Evolutionary conservation across 164 flowering plant species (phyloP), one percentile per base, ranked within the genome.

Genomic region (Brasenia schreberi): DNA sequence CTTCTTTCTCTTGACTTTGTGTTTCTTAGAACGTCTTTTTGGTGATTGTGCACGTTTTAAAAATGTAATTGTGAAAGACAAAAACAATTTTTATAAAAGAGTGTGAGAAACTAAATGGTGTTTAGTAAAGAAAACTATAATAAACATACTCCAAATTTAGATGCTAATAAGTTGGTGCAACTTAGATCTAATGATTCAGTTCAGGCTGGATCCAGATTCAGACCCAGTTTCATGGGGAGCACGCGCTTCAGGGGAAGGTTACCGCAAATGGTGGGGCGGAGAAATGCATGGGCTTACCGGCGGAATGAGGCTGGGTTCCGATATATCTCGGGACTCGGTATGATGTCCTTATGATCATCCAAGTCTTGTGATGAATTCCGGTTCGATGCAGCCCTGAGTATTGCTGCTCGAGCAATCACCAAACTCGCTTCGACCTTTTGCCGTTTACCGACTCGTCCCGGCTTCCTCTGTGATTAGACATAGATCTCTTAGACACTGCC

Each of bases 401-500:
- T 85, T 4, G 84, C 76, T 19, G 80, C 81, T 70, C 94, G 74
- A 5, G 90, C 85, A 71, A 77, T 64, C 0, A 82, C 86, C 0
- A 85, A 75, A 70, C 82, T 88, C 65, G 69, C 74, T 71, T 85
- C 92, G 14, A 82, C 19, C 76, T 62, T 59, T 23, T 56, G 63
- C 63, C 53, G 53, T 6, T 45, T 45, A 45, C 53, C 5, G 53
- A 45, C 53, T 45, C 5, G 53, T 7, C 2, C 53, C 53, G 53
- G 53, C 53, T 12, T 7, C 12, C 12, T 45, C 53, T 45, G 53
- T 45, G 53, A 4, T 2, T 12, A 7, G 53, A 5, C 12, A 45
- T 0, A 23, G 27, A 23, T 23, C 27, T 23, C 27, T 23, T 23
- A 23, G 27, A 23, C 27, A 23, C 27, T 23, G 27, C 27, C 27